Percentiles rank a stretch among this genome's conserved stretches.
These are phyloP conservation scores for Elongisporangium anandrum DNA, from an alignment of 352 stramenopile species.

Conservation along the genomic window DNA sequence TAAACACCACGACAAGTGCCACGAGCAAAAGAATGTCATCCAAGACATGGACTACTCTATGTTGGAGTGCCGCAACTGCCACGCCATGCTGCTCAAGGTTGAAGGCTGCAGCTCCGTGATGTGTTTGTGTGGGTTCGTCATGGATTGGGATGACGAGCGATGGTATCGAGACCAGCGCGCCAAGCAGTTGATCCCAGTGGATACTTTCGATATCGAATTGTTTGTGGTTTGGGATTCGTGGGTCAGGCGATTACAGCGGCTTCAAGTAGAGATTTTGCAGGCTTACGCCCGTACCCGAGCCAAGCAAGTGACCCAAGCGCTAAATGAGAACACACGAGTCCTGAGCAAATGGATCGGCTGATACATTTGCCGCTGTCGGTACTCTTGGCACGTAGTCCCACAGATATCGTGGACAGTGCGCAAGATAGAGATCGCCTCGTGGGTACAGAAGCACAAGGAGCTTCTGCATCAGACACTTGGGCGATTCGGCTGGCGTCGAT, in stretches of 20 bases:
- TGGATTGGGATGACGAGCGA: slow-evolving; percentile 27
- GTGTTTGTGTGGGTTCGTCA: slow-evolving; percentile 33
- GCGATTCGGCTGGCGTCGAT: background rate
- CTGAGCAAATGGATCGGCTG: background rate
- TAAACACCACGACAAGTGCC: slow-evolving; percentile 12
- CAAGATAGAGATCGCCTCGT: no score
- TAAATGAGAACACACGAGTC: background rate
- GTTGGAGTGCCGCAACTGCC: slow-evolving; percentile 32
- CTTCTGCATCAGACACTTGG: background rate
- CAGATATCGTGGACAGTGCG: background rate
- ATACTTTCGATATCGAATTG: slow-evolving; percentile 22
- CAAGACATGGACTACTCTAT: slow-evolving; percentile 16
- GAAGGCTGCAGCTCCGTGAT: slow-evolving; percentile 36
- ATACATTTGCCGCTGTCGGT: background rate
- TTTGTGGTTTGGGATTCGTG: slow-evolving; percentile 16
- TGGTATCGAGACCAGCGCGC: slow-evolving; percentile 8
- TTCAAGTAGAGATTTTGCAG: background rate
- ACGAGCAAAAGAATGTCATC: slow-evolving; percentile 8
- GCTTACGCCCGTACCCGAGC: background rate
- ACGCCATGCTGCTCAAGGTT: slow-evolving; percentile 42
- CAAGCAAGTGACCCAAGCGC: background rate
- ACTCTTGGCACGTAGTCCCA: background rate
- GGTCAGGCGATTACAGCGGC: slow-evolving; percentile 5
- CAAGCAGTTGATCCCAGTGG: slow-evolving; percentile 24
- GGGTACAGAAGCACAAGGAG: no score